Evolutionary conservation across 768 basidiomycete species (phyloP).

Genomic region (Suillus variegatus): DNA sequence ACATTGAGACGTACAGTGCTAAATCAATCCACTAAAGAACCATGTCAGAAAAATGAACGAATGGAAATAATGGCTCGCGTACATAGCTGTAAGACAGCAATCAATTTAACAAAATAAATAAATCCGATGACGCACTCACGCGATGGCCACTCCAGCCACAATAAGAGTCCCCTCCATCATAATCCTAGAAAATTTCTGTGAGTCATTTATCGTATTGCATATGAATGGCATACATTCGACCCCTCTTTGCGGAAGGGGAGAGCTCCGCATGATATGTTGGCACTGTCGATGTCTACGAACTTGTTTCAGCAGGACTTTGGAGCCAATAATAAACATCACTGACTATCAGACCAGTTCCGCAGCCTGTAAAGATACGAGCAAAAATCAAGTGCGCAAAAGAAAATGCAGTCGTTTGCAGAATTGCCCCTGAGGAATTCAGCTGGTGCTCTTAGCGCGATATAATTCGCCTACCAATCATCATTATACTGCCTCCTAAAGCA

Average conservation of each 20-base stretch:
- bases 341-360: slow-evolving; percentile 12
- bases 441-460: too few relatives aligned
- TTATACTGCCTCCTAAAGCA: too few relatives aligned
- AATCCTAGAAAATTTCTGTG: neutral
- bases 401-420: too few relatives aligned
- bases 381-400: too few relatives aligned
- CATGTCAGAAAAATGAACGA: neutral
- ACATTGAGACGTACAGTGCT: slow-evolving; percentile 31
- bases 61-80: neutral
- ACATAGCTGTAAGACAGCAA: neutral
- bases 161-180: slow-evolving; percentile 8
- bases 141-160: slow-evolving; percentile 38
- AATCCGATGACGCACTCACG: slow-evolving; percentile 26
- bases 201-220: neutral
- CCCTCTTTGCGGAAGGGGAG: slow-evolving; percentile 41
- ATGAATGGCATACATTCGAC: slow-evolving; percentile 27
- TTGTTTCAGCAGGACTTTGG: neutral
- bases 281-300: slow-evolving; percentile 40
- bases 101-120: neutral
- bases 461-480: too few relatives aligned
- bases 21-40: slow-evolving; percentile 40
- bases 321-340: slow-evolving; percentile 3
- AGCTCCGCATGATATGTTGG: slow-evolving; percentile 49
- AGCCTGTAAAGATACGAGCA: too few relatives aligned
- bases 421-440: too few relatives aligned